Percentiles rank a stretch among this genome's conserved stretches.
Evolutionary conservation across 805 yeast genomes (phyloP).

Genomic region (Komagataella pastoris): DNA sequence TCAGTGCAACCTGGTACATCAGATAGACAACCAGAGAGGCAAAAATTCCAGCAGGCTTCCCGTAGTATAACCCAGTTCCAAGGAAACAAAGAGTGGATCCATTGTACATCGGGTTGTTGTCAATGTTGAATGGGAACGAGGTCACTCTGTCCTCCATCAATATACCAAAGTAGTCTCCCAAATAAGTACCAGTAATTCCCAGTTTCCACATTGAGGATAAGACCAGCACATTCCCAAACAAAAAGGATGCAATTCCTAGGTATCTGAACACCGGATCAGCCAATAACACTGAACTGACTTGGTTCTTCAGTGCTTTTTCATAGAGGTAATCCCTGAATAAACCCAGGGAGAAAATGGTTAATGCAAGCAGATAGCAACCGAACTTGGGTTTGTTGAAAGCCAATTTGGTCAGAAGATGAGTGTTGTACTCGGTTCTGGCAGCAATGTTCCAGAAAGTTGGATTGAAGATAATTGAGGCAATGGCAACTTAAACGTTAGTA

Average conservation of each 20-base stretch:
- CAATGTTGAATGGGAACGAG: conserved; percentile 84
- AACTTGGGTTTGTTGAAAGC: conserved; percentile 48
- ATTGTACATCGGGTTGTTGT: conserved; percentile 93
- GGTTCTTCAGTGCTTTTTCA: conserved; percentile 57
- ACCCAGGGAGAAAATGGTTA: conserved; percentile 77
- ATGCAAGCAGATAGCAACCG: conserved; percentile 82
- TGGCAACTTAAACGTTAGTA: conserved; percentile 22
- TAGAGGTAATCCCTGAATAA: conserved; percentile 66
- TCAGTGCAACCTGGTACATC: conserved; percentile 75
- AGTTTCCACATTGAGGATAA: conserved; percentile 78
- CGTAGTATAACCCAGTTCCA: conserved; percentile 82
- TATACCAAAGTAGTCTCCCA: conserved; percentile 96
- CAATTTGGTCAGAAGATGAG: conserved; percentile 62
- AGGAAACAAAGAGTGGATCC: conserved; percentile 84
- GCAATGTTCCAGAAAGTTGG: conserved; percentile 93
- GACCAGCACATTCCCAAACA: conserved; percentile 69
- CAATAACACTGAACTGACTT: conserved; percentile 51
- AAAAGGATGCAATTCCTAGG: conserved; percentile 43
- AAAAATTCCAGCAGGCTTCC: conserved; percentile 78
- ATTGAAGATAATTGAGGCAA: conserved; percentile 70
- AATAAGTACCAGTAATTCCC: conserved; percentile 92
- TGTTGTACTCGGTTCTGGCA: conserved; percentile 76
- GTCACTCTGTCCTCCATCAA: conserved; percentile 84
- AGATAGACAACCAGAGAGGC: conserved; percentile 60
- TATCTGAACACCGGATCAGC: conserved; percentile 17